Evolutionary conservation across 1,284 basidiomycete genomes (phyloP).

Genomic region (Ustilago nuda): DNA sequence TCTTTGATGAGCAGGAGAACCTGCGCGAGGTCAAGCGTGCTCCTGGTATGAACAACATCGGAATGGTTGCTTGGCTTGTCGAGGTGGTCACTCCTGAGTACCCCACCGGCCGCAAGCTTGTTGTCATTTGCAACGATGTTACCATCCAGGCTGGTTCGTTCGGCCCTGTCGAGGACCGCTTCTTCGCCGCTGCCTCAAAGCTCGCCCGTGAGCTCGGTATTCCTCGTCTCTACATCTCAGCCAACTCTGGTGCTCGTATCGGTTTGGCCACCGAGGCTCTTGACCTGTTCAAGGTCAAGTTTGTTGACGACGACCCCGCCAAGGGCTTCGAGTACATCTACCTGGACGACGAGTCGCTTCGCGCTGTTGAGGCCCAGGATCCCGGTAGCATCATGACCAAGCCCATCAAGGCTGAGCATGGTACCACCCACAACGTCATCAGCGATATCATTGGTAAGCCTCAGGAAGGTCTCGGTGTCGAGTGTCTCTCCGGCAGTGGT

Average conservation of each 20-base stretch:
- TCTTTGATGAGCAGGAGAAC: constrained; percentile 85
- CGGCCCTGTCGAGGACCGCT: constrained; percentile 93
- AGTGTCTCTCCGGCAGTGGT: constrained; percentile 94
- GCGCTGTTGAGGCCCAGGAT: constrained; percentile 74
- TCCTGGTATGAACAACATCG: constrained; percentile 92
- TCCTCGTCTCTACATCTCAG: constrained; percentile 95
- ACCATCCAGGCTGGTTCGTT: constrained; percentile 99
- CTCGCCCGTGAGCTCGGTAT: constrained; percentile 89
- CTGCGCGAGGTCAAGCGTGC: constrained; percentile 89
- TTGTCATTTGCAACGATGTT: constrained; percentile 97
- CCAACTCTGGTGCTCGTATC: constrained; percentile 97
- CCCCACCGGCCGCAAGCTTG: constrained; percentile 85
- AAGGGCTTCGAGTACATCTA: constrained; percentile 98
- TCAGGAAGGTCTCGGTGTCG: constrained; percentile 97
- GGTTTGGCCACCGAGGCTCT: constrained; percentile 94
- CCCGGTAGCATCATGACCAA: constrained; percentile 80
- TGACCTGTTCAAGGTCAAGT: constrained; percentile 89
- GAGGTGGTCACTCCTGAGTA: constrained; percentile 93
- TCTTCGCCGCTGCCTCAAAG: constrained; percentile 94
- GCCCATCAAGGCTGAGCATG: constrained; percentile 82
- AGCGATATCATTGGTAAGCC: constrained; percentile 91
- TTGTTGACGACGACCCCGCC: constrained; percentile 85
- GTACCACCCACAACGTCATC: constrained; percentile 90
- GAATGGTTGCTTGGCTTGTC: constrained; percentile 99
- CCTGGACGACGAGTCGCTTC: constrained; percentile 72